Evolutionary conservation across 192 early-diverging fungal species (phyloP), one percentile per base, ranked within the genome.

Genomic region (Entophlyctis luteolus): DNA sequence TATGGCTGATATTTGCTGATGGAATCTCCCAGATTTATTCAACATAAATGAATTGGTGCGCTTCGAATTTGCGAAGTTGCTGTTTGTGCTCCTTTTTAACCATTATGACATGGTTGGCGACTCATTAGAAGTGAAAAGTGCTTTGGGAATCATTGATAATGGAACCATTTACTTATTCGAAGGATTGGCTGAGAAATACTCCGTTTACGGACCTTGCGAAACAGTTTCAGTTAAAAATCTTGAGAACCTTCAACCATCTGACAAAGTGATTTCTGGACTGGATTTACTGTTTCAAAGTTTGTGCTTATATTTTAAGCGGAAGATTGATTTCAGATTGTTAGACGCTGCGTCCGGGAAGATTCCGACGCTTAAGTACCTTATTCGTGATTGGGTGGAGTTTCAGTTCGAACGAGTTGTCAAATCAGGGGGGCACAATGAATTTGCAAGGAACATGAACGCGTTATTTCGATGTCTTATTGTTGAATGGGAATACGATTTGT

Each of bases 61-160:
- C 25, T 77, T 57, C 31, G 67, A 73, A 25, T 42, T 62, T 31
- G 55, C 73, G 6, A 58, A 72, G 27, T 68, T 77, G 34, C 20
- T 74, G n/a, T 71, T 62, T 34, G 5, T 46, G 0, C n/a, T 76
- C 18, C 32, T 74, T 22, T 75, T 77, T 46, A 71, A 71, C 55
- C 47, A 52, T 67, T 45, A 49, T 28, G 14, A 20, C 16, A 35
- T 39, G 8, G 10, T 62, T 34, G 10, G 23, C 4, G 16, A 48
- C 18, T 49, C 10, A 31, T 39, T 34, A 52, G 5, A 57, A 18
- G n/a, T 39, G 4, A 5, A 38, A 6, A 3, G 38, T 10, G 35
- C 55, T 5, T 28, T 70, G 6, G 68, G 42, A n/a, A 25, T 59
- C 28, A 20, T 38, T 20, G 34, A 70, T 45, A 23, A n/a, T n/a